Base-by-base conservation (phyloP, 169 alveolate species). In the Eimeria praecox region DNA sequence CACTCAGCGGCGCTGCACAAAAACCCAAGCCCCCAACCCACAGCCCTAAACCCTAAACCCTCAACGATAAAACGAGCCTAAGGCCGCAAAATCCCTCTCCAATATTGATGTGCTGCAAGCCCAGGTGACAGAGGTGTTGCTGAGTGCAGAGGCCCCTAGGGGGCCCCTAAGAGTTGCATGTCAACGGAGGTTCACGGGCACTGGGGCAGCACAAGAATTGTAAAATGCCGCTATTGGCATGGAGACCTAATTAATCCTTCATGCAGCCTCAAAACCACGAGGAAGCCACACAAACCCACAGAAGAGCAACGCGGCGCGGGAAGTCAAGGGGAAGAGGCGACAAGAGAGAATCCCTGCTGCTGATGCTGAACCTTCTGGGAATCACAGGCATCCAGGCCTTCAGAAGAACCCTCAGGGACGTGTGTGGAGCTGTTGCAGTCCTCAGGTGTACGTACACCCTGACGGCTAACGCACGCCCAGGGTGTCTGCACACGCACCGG, bases 21-120 rank as follows among this genome's bases (percentile, higher is more conserved):
- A 71, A n/a, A 38, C 22, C 24, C 82, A 3, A 78, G 33, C 22
- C 9, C n/a, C 42, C 5, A 22, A 40, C 3, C 16, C 89, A n/a
- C 8, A 78, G 46, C 89, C 64, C 54, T 40, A 42, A 44, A 44
- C 89, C 49, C 64, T 78, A 78, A 78, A 78, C 66, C 89, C 38
- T 42, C 14, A 44, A 52, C 89, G 38, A 12, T 27, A 73, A 35
- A 18, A 12, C 9, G 5, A 73, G 52, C 54, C 75, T 64, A 18
- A 35, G n/a, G n/a, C 40, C 8, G 6, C 40, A 64, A 49, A 64
- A 5, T 64, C 75, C 75, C 40, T 24, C 75, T 16, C 8, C 6
- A 9, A 35, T 27, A 35, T 3, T 59, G 12, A 22, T 22, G 8
- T 16, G 69, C 30, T 59, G 5, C 69, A 59, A n/a, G 5, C 69